Conservation (phyloP, 768 basidiomycete species). For the Pleurotus djamor region DNA sequence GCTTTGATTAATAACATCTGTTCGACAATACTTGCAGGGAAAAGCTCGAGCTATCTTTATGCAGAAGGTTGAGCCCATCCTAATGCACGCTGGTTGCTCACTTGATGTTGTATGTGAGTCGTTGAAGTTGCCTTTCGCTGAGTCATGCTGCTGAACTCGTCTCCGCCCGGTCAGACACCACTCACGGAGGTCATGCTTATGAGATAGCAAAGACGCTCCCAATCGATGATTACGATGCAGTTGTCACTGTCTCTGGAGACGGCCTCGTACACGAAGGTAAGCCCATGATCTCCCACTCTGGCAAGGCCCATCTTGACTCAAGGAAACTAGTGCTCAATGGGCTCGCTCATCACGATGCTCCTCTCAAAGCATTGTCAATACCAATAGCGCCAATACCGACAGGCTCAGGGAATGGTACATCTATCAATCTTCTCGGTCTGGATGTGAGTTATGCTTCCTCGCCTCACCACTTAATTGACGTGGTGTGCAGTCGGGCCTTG, state of each 20-base stretch:
- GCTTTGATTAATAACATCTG: slow-evolving; percentile 1
- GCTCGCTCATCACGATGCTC: slow-evolving; percentile 62
- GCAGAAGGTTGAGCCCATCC: slow-evolving; percentile 66
- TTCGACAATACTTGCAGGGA: slow-evolving; percentile 40
- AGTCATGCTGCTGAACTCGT: background rate
- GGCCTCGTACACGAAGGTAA: slow-evolving; percentile 71
- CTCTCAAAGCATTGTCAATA: slow-evolving; percentile 57
- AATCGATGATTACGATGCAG: slow-evolving; percentile 59
- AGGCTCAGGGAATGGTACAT: slow-evolving; percentile 78
- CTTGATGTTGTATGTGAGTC: slow-evolving; percentile 63
- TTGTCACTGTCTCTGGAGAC: slow-evolving; percentile 80
- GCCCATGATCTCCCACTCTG: background rate
- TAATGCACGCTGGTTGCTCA: slow-evolving; percentile 62
- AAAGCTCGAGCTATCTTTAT: slow-evolving; percentile 53
- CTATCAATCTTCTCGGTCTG: slow-evolving; percentile 72
- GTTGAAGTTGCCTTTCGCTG: background rate
- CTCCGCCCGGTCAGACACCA: slow-evolving; percentile 50
- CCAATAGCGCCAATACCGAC: slow-evolving; percentile 81
- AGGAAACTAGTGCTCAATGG: slow-evolving; percentile 61
- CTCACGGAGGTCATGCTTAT: slow-evolving; percentile 58
- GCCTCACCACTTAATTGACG: background rate
- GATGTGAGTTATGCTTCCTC: slow-evolving; percentile 34
- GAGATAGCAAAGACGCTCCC: slow-evolving; percentile 58
- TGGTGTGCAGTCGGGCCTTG: slow-evolving; percentile 55
- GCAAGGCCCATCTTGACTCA: background rate